These are phyloP conservation scores for Zygoascus sp. DNA, from an alignment of 1,139 yeast genomes.

Conservation along the genomic window DNA sequence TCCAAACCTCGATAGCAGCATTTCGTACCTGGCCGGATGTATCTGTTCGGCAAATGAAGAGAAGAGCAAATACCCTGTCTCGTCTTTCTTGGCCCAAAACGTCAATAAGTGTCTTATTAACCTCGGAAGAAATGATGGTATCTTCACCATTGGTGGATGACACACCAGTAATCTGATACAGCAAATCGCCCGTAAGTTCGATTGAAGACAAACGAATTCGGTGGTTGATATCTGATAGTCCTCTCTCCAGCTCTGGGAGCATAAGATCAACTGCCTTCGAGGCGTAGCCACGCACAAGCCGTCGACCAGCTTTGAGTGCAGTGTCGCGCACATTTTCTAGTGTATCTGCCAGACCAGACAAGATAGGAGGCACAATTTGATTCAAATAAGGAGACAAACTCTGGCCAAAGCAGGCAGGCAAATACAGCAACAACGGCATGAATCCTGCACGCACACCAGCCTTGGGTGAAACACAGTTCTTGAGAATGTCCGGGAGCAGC, in stretches of 20 bases:
- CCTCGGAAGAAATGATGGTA: constrained; percentile 5
- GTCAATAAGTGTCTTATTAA: constrained; percentile 52
- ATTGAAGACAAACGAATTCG: constrained; percentile 92
- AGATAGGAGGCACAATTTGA: constrained; percentile 82
- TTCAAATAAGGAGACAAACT: constrained; percentile 87
- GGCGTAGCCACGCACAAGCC: constrained; percentile 88
- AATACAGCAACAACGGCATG: constrained; percentile 81
- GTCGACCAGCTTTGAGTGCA: constrained; percentile 87
- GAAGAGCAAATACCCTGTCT: constrained; percentile 74
- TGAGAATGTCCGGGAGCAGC: constrained; percentile 70
- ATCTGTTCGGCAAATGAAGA: constrained; percentile 93
- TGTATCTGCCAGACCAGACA: constrained; percentile 84
- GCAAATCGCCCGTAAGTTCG: constrained; percentile 92
- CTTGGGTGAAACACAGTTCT: constrained; percentile 64
- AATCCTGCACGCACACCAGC: constrained; percentile 83
- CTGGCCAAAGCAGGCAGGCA: constrained; percentile 92
- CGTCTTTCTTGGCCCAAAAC: constrained; percentile 85
- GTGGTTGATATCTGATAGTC: constrained; percentile 75
- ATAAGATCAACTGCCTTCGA: constrained; percentile 87
- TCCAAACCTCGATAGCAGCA: constrained; percentile 96
- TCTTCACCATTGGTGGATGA: constrained; percentile 44
- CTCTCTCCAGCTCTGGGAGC: constrained; percentile 89
- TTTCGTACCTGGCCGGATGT: constrained; percentile 80
- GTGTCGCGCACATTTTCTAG: constrained; percentile 86
- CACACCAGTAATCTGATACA: constrained; percentile 93